Percentiles rank a stretch among this genome's conserved stretches.
These are phyloP conservation scores for Haplosporangium gracile DNA, from an alignment of 192 early-diverging fungal species.

Conservation along the genomic window DNA sequence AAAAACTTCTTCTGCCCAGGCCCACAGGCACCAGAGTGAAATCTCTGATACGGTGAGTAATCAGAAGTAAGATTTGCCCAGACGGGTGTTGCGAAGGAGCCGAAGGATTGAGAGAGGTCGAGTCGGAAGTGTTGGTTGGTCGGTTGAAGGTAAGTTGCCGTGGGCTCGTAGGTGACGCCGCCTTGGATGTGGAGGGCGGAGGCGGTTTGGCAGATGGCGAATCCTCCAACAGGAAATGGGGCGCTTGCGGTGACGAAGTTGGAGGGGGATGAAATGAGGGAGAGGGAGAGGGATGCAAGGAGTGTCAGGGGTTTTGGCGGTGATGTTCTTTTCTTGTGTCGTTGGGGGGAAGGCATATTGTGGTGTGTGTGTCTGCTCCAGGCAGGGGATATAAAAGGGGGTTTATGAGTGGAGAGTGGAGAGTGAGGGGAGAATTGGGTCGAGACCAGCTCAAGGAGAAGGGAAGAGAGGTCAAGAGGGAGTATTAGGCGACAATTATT, in stretches of 20 bases:
- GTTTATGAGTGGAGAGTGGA: neutral
- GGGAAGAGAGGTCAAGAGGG: neutral
- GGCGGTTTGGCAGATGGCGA: constrained; percentile 40
- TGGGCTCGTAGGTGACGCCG: constrained; percentile 28
- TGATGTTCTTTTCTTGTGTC: neutral
- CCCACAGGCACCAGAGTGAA: constrained; percentile 43
- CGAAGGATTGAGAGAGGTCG: constrained; percentile 42
- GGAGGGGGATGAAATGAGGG: neutral
- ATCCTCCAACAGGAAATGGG: constrained; percentile 44
- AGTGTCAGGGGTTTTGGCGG: neutral
- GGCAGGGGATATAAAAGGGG: neutral
- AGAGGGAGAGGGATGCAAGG: neutral
- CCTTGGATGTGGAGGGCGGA: constrained; percentile 45
- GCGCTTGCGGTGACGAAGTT: neutral
- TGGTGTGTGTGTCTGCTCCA: neutral
- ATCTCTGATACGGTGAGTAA: constrained; percentile 41
- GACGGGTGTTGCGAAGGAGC: constrained; percentile 1
- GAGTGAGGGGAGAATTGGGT: neutral
- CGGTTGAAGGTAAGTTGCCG: constrained; percentile 23
- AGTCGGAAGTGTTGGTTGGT: constrained; percentile 54
- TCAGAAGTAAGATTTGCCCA: constrained; percentile 50
- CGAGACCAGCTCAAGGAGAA: neutral
- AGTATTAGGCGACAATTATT: neutral
- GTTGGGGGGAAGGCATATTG: neutral
- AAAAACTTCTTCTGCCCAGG: constrained; percentile 25